These are phyloP conservation scores for Anisodus tanguticus DNA, from an alignment of 257 asterid genomes.

Conservation along the genomic window DNA sequence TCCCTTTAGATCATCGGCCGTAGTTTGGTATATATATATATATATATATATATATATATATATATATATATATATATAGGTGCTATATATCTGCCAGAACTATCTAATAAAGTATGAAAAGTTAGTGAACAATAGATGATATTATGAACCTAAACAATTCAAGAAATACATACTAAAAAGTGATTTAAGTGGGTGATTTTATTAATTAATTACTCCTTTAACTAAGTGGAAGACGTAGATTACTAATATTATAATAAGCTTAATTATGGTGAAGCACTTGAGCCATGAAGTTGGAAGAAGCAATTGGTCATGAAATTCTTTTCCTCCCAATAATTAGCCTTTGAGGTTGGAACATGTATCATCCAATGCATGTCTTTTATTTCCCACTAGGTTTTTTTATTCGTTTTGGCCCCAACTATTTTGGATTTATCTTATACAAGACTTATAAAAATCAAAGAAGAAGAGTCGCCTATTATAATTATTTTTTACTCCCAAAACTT, in stretches of 20 bases:
- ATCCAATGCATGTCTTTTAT: not conserved
- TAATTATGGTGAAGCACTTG: not conserved
- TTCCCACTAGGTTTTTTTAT: not conserved
- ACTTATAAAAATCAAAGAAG: too few relatives aligned
- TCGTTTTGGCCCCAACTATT: not conserved
- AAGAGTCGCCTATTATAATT: too few relatives aligned
- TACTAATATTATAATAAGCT: not conserved
- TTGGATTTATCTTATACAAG: not conserved
- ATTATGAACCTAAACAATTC: too few relatives aligned
- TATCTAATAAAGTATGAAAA: too few relatives aligned
- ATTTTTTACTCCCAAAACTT: too few relatives aligned
- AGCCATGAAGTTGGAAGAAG: constrained; percentile 23
- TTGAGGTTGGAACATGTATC: not conserved
- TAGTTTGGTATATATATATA: too few relatives aligned
- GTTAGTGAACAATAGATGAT: too few relatives aligned
- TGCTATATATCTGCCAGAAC: too few relatives aligned
- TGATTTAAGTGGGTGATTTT: not conserved
- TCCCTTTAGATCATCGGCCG: too few relatives aligned
- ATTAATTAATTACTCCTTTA: constrained; percentile 14
- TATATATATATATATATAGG: too few relatives aligned
- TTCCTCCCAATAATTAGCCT: not conserved
- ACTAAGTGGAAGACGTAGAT: not conserved
- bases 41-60: too few relatives aligned
- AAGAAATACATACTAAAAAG: too few relatives aligned
- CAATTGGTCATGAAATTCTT: not conserved